Conservation (phyloP, 176 grass and related monocot species). For the Raddia guianensis region DNA sequence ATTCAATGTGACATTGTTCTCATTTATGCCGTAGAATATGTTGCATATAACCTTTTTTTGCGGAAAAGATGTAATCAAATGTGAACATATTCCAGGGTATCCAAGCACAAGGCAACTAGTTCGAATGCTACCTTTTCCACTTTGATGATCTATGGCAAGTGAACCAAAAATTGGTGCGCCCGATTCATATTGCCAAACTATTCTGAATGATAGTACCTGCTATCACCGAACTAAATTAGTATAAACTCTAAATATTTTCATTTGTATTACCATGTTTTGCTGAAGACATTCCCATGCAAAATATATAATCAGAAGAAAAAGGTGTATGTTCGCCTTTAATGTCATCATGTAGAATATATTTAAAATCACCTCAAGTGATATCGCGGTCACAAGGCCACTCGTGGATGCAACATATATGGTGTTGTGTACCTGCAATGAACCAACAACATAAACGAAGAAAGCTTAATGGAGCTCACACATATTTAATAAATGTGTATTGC, state of each 20-base stretch:
- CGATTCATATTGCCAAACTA: conserved; percentile 64
- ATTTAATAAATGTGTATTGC: conserved; percentile 20
- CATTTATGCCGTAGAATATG: background rate
- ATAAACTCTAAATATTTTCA: background rate
- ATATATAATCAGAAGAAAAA: background rate
- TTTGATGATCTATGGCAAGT: conserved; percentile 61
- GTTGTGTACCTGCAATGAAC: conserved; percentile 49
- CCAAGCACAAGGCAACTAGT: background rate
- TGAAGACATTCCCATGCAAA: conserved; percentile 24
- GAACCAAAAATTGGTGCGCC: conserved; percentile 81
- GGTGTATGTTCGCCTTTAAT: background rate
- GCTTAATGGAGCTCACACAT: background rate
- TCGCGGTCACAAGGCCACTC: conserved; percentile 79
- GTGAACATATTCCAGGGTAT: conserved; percentile 4
- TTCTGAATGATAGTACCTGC: conserved; percentile 60
- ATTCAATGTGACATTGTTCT: conserved; percentile 18
- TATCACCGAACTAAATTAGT: conserved; percentile 41
- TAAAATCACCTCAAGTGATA: conserved; percentile 67
- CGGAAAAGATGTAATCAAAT: background rate
- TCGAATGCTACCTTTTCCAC: conserved; percentile 63
- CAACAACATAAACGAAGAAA: conserved; percentile 16
- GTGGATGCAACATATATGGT: conserved; percentile 77
- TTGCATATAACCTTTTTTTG: background rate
- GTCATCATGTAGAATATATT: conserved; percentile 13
- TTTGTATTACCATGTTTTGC: conserved; percentile 21